A percentile compares a stretch with the other conserved stretches of the same genome.
These are phyloP conservation scores for Solanum dulcamara DNA, from an alignment of 257 asterid species.

Conservation along the genomic window DNA sequence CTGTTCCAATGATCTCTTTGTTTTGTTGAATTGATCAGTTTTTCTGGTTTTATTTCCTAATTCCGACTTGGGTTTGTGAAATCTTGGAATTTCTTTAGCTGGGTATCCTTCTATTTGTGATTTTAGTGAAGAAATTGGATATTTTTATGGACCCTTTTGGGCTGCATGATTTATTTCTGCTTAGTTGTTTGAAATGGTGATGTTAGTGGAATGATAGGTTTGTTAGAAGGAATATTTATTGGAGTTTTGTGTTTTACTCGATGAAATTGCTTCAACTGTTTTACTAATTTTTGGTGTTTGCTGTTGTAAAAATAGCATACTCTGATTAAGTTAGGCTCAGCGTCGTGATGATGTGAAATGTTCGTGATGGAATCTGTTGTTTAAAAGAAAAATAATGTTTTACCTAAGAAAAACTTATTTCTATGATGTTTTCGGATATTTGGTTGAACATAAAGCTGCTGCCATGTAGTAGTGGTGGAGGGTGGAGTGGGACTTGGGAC, in stretches of 20 bases:
- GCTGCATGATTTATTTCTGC: not conserved
- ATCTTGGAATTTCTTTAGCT: not conserved
- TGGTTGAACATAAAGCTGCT: not conserved
- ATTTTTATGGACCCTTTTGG: not conserved
- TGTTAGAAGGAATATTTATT: not conserved
- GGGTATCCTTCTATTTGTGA: not conserved
- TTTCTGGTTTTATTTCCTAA: not conserved
- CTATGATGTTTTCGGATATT: not conserved
- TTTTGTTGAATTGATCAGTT: not conserved
- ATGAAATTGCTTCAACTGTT: not conserved
- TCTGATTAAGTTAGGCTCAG: not conserved
- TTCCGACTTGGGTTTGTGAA: not conserved
- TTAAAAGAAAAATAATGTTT: not conserved
- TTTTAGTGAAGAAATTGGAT: not conserved
- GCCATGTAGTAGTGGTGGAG: not conserved
- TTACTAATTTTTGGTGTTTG: not conserved
- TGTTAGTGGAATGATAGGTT: not conserved
- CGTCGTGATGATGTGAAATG: not conserved
- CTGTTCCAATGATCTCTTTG: not conserved
- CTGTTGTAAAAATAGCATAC: not conserved
- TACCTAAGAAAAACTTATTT: not conserved
- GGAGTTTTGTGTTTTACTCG: not conserved
- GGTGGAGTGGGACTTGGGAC: not conserved
- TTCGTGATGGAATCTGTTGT: not conserved
- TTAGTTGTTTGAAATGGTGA: not conserved